Conservation (phyloP, 306 rosid species). For the Boehmeria nivea region DNA sequence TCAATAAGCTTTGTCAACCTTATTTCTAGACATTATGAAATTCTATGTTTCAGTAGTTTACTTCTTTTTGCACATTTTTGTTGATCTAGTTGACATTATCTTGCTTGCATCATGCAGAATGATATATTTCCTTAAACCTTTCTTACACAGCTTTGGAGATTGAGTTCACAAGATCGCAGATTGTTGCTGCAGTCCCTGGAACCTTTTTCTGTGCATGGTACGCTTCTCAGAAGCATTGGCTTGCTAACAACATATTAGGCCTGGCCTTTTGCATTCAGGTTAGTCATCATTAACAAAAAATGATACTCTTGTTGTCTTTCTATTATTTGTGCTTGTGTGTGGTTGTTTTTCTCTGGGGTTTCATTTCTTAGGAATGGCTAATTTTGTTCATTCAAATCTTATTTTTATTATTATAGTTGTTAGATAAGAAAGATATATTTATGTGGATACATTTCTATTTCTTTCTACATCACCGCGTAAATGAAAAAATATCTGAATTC, state of each 20-base stretch:
- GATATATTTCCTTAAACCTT: slow-evolving; percentile 51
- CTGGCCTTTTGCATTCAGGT: slow-evolving; percentile 99
- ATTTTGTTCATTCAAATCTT: no score
- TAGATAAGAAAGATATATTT: no score
- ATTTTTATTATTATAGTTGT: no score
- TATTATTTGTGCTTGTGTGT: not conserved
- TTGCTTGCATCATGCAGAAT: slow-evolving; percentile 51
- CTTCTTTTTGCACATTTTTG: slow-evolving; percentile 2
- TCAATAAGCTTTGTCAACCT: no score
- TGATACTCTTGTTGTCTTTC: not conserved
- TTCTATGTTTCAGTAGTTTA: no score
- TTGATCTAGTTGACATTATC: slow-evolving; percentile 46
- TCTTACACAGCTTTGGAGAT: slow-evolving; percentile 90
- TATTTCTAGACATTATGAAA: no score
- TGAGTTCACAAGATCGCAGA: slow-evolving; percentile 90
- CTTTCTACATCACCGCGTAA: no score
- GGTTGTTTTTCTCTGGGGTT: not conserved
- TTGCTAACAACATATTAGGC: slow-evolving; percentile 91
- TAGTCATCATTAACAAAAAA: slow-evolving; percentile 14
- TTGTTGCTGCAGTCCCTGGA: slow-evolving; percentile 89
- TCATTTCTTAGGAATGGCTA: not conserved
- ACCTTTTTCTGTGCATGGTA: slow-evolving; percentile 98
- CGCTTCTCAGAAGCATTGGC: slow-evolving; percentile 88
- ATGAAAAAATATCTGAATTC: no score
- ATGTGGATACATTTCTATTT: no score